Evolutionary conservation across 1,284 basidiomycete species (phyloP).

Genomic region (Omphalotus olearius): DNA sequence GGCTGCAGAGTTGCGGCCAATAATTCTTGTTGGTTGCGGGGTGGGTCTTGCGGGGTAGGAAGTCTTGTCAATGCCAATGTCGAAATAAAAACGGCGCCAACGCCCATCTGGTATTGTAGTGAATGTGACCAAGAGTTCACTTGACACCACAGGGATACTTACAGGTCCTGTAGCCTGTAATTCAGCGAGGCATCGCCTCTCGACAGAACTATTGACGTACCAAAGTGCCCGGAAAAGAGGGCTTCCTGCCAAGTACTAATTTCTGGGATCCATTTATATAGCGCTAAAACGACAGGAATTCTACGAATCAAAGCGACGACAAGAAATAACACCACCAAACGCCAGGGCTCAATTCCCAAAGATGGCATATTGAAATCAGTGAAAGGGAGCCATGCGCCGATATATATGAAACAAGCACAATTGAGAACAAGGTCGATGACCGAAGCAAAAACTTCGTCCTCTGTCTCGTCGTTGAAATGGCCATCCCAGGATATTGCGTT

Average conservation of each 20-base stretch:
- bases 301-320: conserved; percentile 69
- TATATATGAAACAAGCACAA: conserved; percentile 85
- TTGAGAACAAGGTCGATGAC: conserved; percentile 87
- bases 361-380: conserved; percentile 55
- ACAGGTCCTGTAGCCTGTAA: conserved; percentile 44
- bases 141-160: conserved; percentile 21
- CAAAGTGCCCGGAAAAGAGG: conserved; percentile 85
- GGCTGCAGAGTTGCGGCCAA: conserved; percentile 72
- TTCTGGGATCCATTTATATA: conserved; percentile 85
- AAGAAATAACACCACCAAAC: conserved; percentile 66
- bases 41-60: conserved; percentile 53
- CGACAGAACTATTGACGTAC: conserved; percentile 29
- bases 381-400: conserved; percentile 81
- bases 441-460: conserved; percentile 83
- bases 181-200: conserved; percentile 4
- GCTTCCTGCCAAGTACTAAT: conserved; percentile 78
- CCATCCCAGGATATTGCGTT: conserved; percentile 94
- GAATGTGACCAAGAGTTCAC: not conserved
- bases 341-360: conserved; percentile 70
- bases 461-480: conserved; percentile 82
- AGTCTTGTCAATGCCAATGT: conserved; percentile 71
- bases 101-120: conserved; percentile 65
- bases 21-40: conserved; percentile 62
- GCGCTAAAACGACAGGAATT: conserved; percentile 67
- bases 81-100: conserved; percentile 83